phyloP scores from a whole-genome alignment of 2,329 filamentous ascomycete species.

The Trichophyton simii region DNA sequence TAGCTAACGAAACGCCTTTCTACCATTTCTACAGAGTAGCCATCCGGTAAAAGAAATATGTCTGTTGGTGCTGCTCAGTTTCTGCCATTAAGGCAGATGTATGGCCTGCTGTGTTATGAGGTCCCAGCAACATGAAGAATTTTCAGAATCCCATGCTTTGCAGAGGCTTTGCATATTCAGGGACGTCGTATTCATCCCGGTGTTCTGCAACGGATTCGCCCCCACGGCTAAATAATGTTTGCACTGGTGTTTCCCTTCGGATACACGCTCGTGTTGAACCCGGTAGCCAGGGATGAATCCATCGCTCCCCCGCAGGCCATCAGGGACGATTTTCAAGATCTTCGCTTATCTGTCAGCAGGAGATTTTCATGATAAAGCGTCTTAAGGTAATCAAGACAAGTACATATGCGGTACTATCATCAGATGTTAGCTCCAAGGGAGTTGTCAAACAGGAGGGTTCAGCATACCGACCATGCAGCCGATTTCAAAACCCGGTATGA shows the following conservation, averaged over 20 bases:
- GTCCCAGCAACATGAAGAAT: conserved; percentile 24
- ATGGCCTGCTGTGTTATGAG: conserved; percentile 24
- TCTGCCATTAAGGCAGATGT: conserved; percentile 45
- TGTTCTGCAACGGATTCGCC: conserved; percentile 16
- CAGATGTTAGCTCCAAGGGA: neutral
- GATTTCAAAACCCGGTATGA: conserved; percentile 49
- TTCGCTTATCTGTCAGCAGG: conserved; percentile 38
- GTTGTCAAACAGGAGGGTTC: neutral
- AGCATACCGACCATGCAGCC: conserved; percentile 41
- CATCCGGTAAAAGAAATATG: neutral
- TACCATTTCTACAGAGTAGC: neutral
- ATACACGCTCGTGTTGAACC: conserved; percentile 19
- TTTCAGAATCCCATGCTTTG: conserved; percentile 40
- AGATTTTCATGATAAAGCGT: conserved; percentile 41
- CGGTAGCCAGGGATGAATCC: conserved; percentile 19
- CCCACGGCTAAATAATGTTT: conserved; percentile 15
- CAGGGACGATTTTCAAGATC: conserved; percentile 35
- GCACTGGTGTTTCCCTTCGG: conserved; percentile 15
- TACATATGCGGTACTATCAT: conserved; percentile 39
- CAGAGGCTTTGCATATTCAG: conserved; percentile 46
- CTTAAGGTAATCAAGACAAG: conserved; percentile 40
- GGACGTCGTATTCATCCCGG: conserved; percentile 36
- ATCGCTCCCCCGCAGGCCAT: conserved; percentile 21
- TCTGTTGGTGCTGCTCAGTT: conserved; percentile 26
- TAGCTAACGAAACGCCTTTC: neutral